Conservation (phyloP, 352 stramenopile genomes). For the Phytophthora syringae region DNA sequence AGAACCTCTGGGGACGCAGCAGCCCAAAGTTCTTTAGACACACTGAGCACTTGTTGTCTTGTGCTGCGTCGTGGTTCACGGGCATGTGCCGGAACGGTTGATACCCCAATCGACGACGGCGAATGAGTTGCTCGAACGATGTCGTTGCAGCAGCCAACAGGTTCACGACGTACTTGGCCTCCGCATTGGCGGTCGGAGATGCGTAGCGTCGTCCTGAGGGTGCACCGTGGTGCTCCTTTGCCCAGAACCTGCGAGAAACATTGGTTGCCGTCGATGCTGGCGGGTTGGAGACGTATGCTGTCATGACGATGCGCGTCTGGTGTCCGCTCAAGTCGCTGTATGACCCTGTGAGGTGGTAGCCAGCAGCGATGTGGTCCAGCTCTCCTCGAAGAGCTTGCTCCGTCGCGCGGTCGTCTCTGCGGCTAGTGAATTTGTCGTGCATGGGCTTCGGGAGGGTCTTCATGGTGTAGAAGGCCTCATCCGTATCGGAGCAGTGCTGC, state of each 20-base stretch:
- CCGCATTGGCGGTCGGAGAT: constrained; percentile 23
- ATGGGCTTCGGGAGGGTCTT: constrained; percentile 61
- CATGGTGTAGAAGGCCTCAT: constrained; percentile 72
- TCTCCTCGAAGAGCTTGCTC: constrained; percentile 39
- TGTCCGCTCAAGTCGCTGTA: constrained; percentile 58
- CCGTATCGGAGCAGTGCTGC: constrained; percentile 38
- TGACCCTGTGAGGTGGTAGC: constrained; percentile 61
- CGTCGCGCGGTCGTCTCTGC: constrained; percentile 7
- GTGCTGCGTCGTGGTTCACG: constrained; percentile 19
- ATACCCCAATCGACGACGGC: constrained; percentile 60
- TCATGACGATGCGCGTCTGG: constrained; percentile 65
- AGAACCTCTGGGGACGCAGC: constrained; percentile 62
- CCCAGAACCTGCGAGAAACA: constrained; percentile 23
- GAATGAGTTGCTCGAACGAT: constrained; percentile 64
- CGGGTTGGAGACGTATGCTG: constrained; percentile 52
- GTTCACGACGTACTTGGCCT: constrained; percentile 62
- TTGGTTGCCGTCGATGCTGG: not conserved
- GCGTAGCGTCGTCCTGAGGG: constrained; percentile 11
- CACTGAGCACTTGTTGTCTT: constrained; percentile 49
- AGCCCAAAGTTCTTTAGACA: constrained; percentile 62
- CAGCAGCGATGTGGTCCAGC: constrained; percentile 67
- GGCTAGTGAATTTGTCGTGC: constrained; percentile 40
- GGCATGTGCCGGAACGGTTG: constrained; percentile 57
- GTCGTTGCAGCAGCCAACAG: constrained; percentile 53
- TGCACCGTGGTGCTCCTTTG: constrained; percentile 4